Percentiles rank a stretch among this genome's conserved stretches.
Evolutionary conservation across 2,329 filamentous ascomycete genomes (phyloP).

Genomic region (Colletotrichum kahawae): DNA sequence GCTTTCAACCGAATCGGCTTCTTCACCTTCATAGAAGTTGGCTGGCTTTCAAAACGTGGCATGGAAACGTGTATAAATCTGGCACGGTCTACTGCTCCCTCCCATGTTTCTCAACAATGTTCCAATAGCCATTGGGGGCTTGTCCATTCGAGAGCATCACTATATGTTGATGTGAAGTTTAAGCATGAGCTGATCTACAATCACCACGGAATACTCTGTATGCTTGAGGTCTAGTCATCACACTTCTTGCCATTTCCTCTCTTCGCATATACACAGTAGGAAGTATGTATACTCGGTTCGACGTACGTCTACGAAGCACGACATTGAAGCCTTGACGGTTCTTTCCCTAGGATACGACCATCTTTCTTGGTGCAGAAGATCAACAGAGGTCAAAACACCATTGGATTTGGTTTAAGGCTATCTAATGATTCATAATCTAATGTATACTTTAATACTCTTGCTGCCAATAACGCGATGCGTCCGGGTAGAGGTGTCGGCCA

Average conservation of each 20-base stretch:
- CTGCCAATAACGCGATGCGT: fast-evolving
- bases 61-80: not conserved
- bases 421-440: not conserved
- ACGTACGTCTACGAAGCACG: not conserved
- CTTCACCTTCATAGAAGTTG: fast-evolving
- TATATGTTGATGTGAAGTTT: fast-evolving
- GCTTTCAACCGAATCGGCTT: fast-evolving
- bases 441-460: fast-evolving
- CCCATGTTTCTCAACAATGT: not conserved
- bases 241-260: not conserved
- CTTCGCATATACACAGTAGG: fast-evolving
- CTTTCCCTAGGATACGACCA: not conserved
- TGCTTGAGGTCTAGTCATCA: fast-evolving
- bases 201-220: not conserved
- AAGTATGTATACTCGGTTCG: fast-evolving
- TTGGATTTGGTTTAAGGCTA: not conserved
- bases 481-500: not conserved
- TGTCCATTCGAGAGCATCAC: not conserved
- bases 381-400: no score
- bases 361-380: not conserved
- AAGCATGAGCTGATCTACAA: not conserved
- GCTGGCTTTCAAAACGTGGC: fast-evolving
- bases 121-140: not conserved
- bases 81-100: not conserved
- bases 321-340: fast-evolving